phyloP scores from a whole-genome alignment of 73 alveolate genomes.

The Tetrahymena borealis region DNA sequence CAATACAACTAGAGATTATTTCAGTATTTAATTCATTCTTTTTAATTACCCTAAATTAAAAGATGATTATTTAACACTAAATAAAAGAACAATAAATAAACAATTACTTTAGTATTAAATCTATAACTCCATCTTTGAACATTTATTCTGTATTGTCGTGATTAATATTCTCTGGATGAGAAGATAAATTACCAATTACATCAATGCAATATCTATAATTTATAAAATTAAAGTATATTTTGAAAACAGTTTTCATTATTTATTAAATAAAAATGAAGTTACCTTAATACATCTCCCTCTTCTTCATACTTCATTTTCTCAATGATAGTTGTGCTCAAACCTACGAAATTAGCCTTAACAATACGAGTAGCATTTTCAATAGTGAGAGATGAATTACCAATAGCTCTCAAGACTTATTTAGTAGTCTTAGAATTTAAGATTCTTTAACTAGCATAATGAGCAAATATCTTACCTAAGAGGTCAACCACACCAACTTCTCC shows the following conservation, averaged over 20 bases:
- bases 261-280: not conserved
- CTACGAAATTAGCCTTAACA: not conserved
- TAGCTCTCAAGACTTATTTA: not conserved
- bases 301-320: not conserved
- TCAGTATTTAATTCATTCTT: not conserved
- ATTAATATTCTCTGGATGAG: not conserved
- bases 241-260: not conserved
- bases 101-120: not conserved
- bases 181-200: not conserved
- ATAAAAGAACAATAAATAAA: not conserved
- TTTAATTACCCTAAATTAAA: not conserved
- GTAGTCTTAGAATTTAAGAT: not conserved
- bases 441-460: not conserved
- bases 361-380: not conserved
- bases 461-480: not conserved
- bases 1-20: not conserved
- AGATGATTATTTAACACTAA: too few species aligned
- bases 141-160: not conserved
- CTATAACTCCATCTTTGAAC: not conserved
- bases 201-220: not conserved
- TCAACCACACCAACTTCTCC: not conserved
- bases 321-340: not conserved
- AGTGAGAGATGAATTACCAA: not conserved
- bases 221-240: not conserved
- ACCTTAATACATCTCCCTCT: not conserved